Base-by-base conservation (phyloP, 257 asterid species). In the Rubia yunnanensis region DNA sequence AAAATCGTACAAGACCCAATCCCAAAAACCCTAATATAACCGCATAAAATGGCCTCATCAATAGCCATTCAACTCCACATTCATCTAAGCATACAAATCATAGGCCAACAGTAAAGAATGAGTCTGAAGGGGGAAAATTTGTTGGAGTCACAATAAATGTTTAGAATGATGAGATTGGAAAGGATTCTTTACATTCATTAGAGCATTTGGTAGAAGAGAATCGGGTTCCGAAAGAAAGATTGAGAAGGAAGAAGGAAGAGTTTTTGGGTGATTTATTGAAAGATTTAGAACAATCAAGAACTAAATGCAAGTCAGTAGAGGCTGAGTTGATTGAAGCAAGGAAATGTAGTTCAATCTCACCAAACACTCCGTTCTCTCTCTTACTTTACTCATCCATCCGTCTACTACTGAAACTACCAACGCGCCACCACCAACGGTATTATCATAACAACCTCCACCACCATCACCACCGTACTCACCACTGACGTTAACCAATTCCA, bases 141-240 rank as follows among this genome's bases (percentile, higher is more conserved):
- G 58, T 55, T 52, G 78, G 65, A 62, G 66, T 74, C 69, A 66
- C 78, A 32, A 72, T 68, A 70, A 66, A 70, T n/a, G 69, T 78
- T 56, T 77, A 85, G 95, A 81, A 76, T 22, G 81, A 74, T 48
- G 69, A 70, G 68, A 67, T 44, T 27, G 60, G 62, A 38, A 66
- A 74, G 63, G 72, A 67, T 58, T 71, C 68, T n/a, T 77, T 85
- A 18, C 67, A 73, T 60, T 60, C 67, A 23, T 27, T 89, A 55
- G 71, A 83, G 59, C 73, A 70, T 80, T 80, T 92, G 78, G 79
- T 74, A 80, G 86, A 80, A 72, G 99, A 92, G 88, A 92, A 87
- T 61, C 80, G 18, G 57, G 73, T 65, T 69, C 75, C 89, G 72
- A 83, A 71, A 75, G 85, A 86, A 69, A 92, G 99, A 78, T 67